Evolutionary conservation across 1,284 basidiomycete species (phyloP).

Genomic region (Lentinula novae-zelandiae): DNA sequence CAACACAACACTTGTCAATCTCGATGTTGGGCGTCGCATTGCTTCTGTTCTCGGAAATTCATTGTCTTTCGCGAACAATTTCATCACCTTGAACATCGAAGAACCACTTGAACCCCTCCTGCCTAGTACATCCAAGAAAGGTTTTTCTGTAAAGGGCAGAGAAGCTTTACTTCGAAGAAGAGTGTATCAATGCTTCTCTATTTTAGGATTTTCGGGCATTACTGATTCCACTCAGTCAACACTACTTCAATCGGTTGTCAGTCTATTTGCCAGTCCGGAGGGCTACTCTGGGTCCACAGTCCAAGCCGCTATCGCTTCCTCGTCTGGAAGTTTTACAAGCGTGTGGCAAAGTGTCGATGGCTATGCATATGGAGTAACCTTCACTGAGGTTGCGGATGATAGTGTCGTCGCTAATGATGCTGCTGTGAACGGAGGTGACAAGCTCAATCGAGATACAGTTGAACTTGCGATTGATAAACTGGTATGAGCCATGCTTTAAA

Average conservation of each 20-base stretch:
- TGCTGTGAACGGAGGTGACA: constrained; percentile 30
- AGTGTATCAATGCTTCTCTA: constrained; percentile 87
- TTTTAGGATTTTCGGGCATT: constrained; percentile 75
- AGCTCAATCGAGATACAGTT: constrained; percentile 73
- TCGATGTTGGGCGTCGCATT: constrained; percentile 88
- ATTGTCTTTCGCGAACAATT: constrained; percentile 82
- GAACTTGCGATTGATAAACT: constrained; percentile 74
- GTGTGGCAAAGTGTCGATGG: constrained; percentile 90
- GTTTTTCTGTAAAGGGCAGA: constrained; percentile 69
- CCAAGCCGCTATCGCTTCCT: constrained; percentile 90
- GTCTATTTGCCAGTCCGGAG: constrained; percentile 83
- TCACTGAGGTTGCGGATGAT: constrained; percentile 50
- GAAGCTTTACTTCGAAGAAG: constrained; percentile 84
- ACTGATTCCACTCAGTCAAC: constrained; percentile 79
- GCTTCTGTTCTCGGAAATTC: constrained; percentile 87
- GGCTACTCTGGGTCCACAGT: constrained; percentile 78
- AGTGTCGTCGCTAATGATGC: constrained; percentile 22
- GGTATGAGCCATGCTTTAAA: constrained; percentile 39
- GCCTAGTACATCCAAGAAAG: constrained; percentile 29
- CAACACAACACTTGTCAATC: constrained; percentile 78
- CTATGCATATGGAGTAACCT: constrained; percentile 91
- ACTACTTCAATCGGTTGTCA: constrained; percentile 82
- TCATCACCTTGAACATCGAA: constrained; percentile 50
- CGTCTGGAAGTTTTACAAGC: constrained; percentile 79
- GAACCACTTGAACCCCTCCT: constrained; percentile 41